Evolutionary conservation across 1,284 basidiomycete species (phyloP).

Genomic region (Cutaneotrichosporon cavernicola): DNA sequence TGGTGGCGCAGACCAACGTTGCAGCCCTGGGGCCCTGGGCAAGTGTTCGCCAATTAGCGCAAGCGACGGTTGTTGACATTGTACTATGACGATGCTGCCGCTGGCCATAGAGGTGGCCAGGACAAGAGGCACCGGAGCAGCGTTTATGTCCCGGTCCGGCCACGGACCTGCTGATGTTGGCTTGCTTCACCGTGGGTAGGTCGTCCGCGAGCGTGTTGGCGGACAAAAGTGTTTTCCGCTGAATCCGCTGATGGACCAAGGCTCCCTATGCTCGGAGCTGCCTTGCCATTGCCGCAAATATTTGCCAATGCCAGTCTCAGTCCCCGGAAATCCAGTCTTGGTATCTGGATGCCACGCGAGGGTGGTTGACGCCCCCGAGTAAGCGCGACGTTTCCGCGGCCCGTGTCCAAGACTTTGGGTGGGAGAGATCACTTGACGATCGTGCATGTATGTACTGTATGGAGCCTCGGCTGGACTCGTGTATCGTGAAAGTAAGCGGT

Average conservation of each 20-base stretch:
- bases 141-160: background rate
- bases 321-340: background rate
- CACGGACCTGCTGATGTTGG: background rate
- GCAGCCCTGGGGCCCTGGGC: background rate
- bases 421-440: background rate
- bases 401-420: background rate
- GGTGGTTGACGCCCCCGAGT: background rate
- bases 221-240: slow-evolving; percentile 5
- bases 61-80: background rate
- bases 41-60: background rate
- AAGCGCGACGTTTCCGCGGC: background rate
- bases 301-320: background rate
- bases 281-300: background rate
- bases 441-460: background rate
- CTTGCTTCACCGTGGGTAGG: background rate
- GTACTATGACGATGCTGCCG: background rate
- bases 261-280: background rate
- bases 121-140: background rate
- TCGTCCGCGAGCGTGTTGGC: background rate
- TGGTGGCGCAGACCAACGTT: background rate
- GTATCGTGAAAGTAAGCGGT: background rate
- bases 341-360: background rate
- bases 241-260: background rate
- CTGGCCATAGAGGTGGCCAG: background rate
- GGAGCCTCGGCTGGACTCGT: slow-evolving; percentile 1